Base-by-base conservation (phyloP, 2,329 filamentous ascomycete genomes). In the Cytospora paraplurivora region DNA sequence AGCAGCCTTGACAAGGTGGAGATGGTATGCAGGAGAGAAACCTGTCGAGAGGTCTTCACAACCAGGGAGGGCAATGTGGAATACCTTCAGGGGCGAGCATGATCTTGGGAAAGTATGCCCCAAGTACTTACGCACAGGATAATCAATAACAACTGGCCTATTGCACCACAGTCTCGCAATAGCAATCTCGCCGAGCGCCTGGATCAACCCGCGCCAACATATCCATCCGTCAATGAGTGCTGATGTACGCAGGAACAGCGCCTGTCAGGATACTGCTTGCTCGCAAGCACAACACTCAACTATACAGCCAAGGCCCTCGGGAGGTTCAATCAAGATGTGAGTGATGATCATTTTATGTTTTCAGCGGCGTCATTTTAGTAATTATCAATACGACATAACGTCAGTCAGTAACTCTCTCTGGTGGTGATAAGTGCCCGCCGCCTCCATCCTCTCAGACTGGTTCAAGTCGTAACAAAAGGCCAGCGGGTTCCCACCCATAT, bases 381-480 rank as follows among this genome's bases (percentile, higher is more conserved):
- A 61, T 61, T 61, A 61, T 49, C 58, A 55, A 49, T 61, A 61
- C 54, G 53, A 35, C 58, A 61, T 55, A 55, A 54, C 27, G 58
- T 27, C 27, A 27, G 27, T 27, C 27, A 27, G 27, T 27, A 27
- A 27, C 4, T 34, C n/a, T 49, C 27, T 17, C 38, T 61, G 55
- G 32, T 21, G 49, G 19, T 55, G n/a, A n/a, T n/a, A n/a, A n/a
- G n/a, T n/a, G n/a, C n/a, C n/a, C n/a, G n/a, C 51, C 58, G 10
- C 35, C 21, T 19, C 58, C 58, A 32, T 33, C 17, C 11, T 47
- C 32, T 21, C 19, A 37, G 7, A 32, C 27, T 27, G 58, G 58
- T 21, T 21, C 13, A 61, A 41, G 51, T 55, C 10, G 15, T 27
- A 11, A 32, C 10, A 12, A 33, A 49, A 49, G 21, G 50, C 51